phyloP scores from a whole-genome alignment of 768 basidiomycete genomes.

The Boletus rubescentipes region DNA sequence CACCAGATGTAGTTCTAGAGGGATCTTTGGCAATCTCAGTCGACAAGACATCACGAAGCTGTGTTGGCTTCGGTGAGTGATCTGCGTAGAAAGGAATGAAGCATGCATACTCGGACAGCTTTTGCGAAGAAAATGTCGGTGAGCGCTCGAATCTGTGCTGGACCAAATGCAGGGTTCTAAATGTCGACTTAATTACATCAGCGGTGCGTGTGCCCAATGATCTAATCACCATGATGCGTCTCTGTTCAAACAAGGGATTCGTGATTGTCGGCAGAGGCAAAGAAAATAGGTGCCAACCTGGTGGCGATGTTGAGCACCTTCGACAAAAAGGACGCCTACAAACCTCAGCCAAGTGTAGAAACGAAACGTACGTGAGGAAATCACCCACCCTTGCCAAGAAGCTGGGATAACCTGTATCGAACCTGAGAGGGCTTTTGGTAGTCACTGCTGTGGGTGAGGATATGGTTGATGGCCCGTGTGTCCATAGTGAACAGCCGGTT shows the following conservation, averaged over 20 bases:
- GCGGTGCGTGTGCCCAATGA: background rate
- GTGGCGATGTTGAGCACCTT: slow-evolving; percentile 33
- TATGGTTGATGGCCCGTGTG: slow-evolving; percentile 32
- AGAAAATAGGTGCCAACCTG: slow-evolving; percentile 26
- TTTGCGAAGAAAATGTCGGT: slow-evolving; percentile 60
- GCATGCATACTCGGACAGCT: slow-evolving; percentile 41
- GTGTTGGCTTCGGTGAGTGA: background rate
- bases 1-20: background rate
- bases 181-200: background rate
- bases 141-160: slow-evolving; percentile 54
- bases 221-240: slow-evolving; percentile 26
- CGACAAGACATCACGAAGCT: slow-evolving; percentile 47
- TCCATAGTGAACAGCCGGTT: slow-evolving; percentile 57
- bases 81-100: background rate
- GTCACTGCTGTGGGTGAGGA: slow-evolving; percentile 1
- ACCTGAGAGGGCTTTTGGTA: slow-evolving; percentile 25
- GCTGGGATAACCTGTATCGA: background rate
- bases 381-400: background rate
- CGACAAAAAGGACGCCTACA: slow-evolving; percentile 2
- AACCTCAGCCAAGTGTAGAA: background rate
- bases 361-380: background rate
- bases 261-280: background rate
- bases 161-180: slow-evolving; percentile 65
- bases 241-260: background rate
- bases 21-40: slow-evolving; percentile 31